Evolutionary conservation across 352 stramenopile genomes (phyloP), one percentile per base, ranked within the genome.

Genomic region (Globisporangium nodosum): DNA sequence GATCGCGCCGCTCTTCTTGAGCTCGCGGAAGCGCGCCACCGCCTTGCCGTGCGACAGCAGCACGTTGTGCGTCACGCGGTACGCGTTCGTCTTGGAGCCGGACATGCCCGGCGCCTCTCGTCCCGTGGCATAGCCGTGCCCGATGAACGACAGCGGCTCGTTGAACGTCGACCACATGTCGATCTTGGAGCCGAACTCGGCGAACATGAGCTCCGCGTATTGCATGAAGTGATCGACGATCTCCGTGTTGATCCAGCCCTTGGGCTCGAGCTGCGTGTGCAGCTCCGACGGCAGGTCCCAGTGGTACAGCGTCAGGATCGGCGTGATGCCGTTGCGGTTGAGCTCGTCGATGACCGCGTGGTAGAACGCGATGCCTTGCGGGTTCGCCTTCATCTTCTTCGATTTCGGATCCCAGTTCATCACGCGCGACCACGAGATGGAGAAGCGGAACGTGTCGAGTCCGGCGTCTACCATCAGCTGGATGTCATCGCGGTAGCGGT

Each of bases 101-200:
- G 58, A 74, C 40, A 74, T 63, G 5, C 73, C 73, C 1, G 73
- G 73, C 1, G 73, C 71, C 33, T 68, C 66, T 16, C 49, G 51
- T 43, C 91, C 92, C 33, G 74, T 79, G 50, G 82, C 79, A 46
- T 87, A 81, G 20, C 74, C 74, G 5, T 65, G 49, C 0, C 66
- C 58, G 3, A 60, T 52, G 12, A 95, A 86, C 18, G 73, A 93
- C 74, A 80, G 90, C 5, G 89, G 75, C 70, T 99, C 96, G 64
- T 99, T 99, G 55, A 98, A 85, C 8, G 94, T 98, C 27, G 96
- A 87, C 94, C 94, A 98, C 55, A 78, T 73, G 60, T 96, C 90
- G 18, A 98, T 85, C 35, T 94, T 83, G 59, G 88, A 67, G 18
- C 94, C 94, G 71, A 97, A 98, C 37, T 79, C 76, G 55, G 97